Percentiles rank a stretch among this genome's conserved stretches.
These are phyloP conservation scores for Mitragyna speciosa DNA, from an alignment of 257 asterid genomes.

Conservation along the genomic window DNA sequence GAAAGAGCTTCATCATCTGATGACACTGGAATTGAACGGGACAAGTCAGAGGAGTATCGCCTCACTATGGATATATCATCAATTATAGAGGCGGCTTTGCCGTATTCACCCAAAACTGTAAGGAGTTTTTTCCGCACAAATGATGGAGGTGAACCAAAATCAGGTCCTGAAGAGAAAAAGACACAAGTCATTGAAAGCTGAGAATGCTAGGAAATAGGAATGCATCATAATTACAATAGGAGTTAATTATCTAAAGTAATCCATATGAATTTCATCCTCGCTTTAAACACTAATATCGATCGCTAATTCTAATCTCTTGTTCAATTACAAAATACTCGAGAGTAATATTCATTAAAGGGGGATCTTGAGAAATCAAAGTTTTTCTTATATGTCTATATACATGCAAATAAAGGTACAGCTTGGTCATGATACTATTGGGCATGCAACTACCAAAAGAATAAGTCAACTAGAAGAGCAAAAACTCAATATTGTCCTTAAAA, in stretches of 20 bases:
- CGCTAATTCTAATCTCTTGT: background rate
- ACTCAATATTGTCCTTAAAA: background rate
- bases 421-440: background rate
- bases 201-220: background rate
- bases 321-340: background rate
- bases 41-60: conserved; percentile 77
- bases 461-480: background rate
- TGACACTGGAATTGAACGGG: conserved; percentile 72
- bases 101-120: conserved; percentile 72
- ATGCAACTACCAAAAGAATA: background rate
- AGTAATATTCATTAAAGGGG: background rate
- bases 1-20: conserved; percentile 86
- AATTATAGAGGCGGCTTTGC: conserved; percentile 74
- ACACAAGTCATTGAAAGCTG: background rate
- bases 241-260: background rate
- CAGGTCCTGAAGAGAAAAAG: conserved; percentile 54
- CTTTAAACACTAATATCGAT: background rate
- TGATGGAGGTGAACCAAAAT: conserved; percentile 74
- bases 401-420: background rate
- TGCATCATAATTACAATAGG: background rate
- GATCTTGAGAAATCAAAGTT: background rate
- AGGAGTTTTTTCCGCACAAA: conserved; percentile 66
- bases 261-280: background rate
- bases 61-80: conserved; percentile 64
- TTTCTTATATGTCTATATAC: background rate